Base-by-base conservation (phyloP, 192 early-diverging fungal genomes). In the Rhizophagus prolifer region DNA sequence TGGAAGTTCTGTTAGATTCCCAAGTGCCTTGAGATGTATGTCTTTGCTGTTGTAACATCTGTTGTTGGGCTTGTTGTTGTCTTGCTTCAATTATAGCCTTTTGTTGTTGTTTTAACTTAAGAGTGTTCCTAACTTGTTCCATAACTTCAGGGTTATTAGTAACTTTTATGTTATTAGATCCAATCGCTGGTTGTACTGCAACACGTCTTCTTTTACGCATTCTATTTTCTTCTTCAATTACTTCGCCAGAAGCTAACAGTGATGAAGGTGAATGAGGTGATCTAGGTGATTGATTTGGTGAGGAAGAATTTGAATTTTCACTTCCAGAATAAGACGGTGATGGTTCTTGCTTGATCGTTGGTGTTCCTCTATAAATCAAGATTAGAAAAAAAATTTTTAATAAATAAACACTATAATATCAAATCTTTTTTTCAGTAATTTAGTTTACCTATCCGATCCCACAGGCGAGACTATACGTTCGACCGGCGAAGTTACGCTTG, bases 81-180 rank as follows among this genome's bases (percentile, higher is more conserved):
- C 87, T 81, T 23, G 86, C 81, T 58, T 89, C 89, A 71, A 88
- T 89, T 66, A 90, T 86, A 16, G 89, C 87, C 75, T 88, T 86
- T 78, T 90, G 89, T 76, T 90, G 89, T 79, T 90, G 86, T 69
- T 87, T 89, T 38, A 90, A 70, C 71, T 82, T 85, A 19, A 88
- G 69, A 3, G 83, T 83, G 8, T 83, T 83, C 16, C 85, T 74
- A 71, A 89, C 82, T 50, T 85, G 86, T 76, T 90, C 89, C 76
- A 88, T 82, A 23, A 86, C 80, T 63, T 87, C 86, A 3, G 84
- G 78, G 66, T 79, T 79, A 60, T 79, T 79, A 54, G 74, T 64
- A 2, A 59, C 54, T 23, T 74, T 79, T 26, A 47, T 65, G 14
- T 64, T 71, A 73, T 63, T 64, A 12, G 69, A 62, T 14, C 58